phyloP scores from a whole-genome alignment of 352 stramenopile species.

The Phytophthora parvispora region DNA sequence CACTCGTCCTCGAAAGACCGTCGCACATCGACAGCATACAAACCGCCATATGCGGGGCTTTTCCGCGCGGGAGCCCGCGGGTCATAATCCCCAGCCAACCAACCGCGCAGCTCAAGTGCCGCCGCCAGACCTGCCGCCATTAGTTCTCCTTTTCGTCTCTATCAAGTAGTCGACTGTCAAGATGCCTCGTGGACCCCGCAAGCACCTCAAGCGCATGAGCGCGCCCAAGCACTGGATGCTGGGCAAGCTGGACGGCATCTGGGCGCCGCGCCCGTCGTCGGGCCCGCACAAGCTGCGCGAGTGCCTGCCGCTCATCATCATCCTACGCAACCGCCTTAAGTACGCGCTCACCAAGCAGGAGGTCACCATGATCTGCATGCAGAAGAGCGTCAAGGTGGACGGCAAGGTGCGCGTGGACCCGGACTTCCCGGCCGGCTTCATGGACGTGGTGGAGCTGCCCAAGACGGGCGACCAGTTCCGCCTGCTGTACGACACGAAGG shows the following conservation, averaged over 20 bases:
- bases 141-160: conserved; percentile 74
- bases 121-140: neutral
- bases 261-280: conserved; percentile 94
- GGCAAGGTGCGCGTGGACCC: conserved; percentile 98
- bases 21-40: neutral
- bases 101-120: neutral
- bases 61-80: neutral
- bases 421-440: conserved; percentile 99
- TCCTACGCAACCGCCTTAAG: conserved; percentile 99
- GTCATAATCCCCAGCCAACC: conserved; percentile 39
- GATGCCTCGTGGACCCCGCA: conserved; percentile 90
- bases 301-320: conserved; percentile 98
- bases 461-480: conserved; percentile 98
- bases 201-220: conserved; percentile 91
- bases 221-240: conserved; percentile 93
- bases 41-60: neutral
- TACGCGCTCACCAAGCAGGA: conserved; percentile 99
- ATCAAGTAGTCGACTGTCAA: conserved; percentile 45
- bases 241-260: conserved; percentile 93
- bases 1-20: conserved; percentile 5
- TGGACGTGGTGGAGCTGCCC: conserved; percentile 99
- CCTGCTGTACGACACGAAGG: conserved; percentile 99
- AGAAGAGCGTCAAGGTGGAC: conserved; percentile 99
- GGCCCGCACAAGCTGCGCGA: conserved; percentile 99
- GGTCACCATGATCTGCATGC: conserved; percentile 99